Evolutionary conservation across 352 stramenopile species (phyloP), one percentile per base, ranked within the genome.

Genomic region (Phytophthora boehmeriae): DNA sequence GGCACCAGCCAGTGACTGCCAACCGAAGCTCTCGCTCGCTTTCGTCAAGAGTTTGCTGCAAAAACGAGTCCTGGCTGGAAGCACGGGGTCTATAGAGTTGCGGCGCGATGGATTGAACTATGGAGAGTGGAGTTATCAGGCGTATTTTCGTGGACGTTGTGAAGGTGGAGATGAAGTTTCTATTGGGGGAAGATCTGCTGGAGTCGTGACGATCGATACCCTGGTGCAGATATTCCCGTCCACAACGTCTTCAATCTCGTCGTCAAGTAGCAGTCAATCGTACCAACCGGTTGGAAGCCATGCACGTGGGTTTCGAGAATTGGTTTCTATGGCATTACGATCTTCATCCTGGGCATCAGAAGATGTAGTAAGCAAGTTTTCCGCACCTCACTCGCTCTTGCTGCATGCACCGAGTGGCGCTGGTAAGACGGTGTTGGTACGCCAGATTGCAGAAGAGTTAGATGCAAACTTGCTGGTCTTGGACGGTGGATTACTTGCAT

Each of bases 391-490:
- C 3, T 91, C 79, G 3, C 34, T 93, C 2, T 44, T 96, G 10
- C 44, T 96, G 4, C 78, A 93, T 16, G 87, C 72, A 25, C 69
- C 82, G 0, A 90, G 76, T 34, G 85, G 87, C 6, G 69, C 83
- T 9, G 87, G 87, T 14, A 96, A 96, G 59, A 90, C 83, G 14
- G 90, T 77, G 16, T 53, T 89, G 28, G 75, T 90, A 4, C 69
- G 75, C 5, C 79, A 88, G 20, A 54, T 89, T 34, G 78, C 83
- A 2, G 42, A 68, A 1, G 63, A 84, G 25, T 32, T 90, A 8
- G 19, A 30, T 13, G 85, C 79, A 1, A 92, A 84, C 42, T 35
- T 93, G 22, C 65, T 96, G 16, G 49, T 78, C 9, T 20, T 93
- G n/a, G 87, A 96, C 58, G 73, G 70, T 27, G 78, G 72, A 3